Evolutionary conservation across 176 grass and related monocot genomes (phyloP), one percentile per base, ranked within the genome.

Genomic region (Zoysia pacifica): DNA sequence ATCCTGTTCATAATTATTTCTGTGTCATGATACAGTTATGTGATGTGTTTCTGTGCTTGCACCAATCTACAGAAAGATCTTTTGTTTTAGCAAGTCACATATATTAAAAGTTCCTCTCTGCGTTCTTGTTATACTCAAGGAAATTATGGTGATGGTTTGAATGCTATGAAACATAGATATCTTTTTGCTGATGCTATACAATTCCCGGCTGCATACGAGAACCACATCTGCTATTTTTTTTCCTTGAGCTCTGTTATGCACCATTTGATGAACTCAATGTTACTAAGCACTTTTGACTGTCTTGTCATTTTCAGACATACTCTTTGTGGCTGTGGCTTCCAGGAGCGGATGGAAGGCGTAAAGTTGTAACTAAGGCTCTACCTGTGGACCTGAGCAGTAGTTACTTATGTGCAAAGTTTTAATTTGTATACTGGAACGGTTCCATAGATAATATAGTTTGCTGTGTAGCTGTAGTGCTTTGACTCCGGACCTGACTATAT

Each of bases 271-370:
- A 69, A 65, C 37, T 71, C 65, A 85, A 74, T 13, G 42, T 60
- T 62, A 47, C 72, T 59, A 16, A 73, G 10, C 36, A 16, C 19
- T 80, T 76, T 7, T 85, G 49, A 70, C 47, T 20, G 52, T n/a
- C 39, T 8, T 65, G 47, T 67, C 1, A 51, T 76, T 89, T 89
- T 77, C 77, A 85, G 82, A 19, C 82, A 45, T 80, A 80, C 80
- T 70, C 44, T 62, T 28, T 70, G 69, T 53, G 47, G 64, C n/a
- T 10, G n/a, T 45, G 19, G 12, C n/a, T 75, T 75, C 76, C 40
- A 70, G 59, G 45, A 38, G 78, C 65, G 58, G 58, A 72, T 66
- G 50, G 41, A 72, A 77, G 73, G 44, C 18, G 12, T 58, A 42
- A 67, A 78, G 50, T 46, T 16, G 40, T 16, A 60, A 39, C 77